Evolutionary conservation across 495 filamentous ascomycete genomes (phyloP).

Genomic region (Penicillium fimorum): DNA sequence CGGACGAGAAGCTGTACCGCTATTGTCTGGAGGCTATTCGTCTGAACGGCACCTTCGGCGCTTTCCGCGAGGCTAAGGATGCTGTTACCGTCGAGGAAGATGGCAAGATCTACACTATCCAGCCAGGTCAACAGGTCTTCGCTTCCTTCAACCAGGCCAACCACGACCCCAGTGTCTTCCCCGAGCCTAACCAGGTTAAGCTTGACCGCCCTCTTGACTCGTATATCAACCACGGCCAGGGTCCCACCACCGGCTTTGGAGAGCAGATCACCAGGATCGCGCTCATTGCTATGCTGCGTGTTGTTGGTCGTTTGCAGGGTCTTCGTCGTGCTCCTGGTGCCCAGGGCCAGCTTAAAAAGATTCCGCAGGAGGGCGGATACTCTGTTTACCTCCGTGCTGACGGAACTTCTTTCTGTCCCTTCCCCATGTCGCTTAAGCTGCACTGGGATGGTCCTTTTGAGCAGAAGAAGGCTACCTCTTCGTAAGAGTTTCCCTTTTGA

Average conservation of each 20-base stretch:
- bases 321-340: slow-evolving; percentile 67
- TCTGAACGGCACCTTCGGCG: slow-evolving; percentile 59
- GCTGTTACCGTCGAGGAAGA: slow-evolving; percentile 50
- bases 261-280: slow-evolving; percentile 60
- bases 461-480: background rate
- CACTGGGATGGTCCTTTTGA: slow-evolving; percentile 31
- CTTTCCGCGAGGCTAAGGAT: slow-evolving; percentile 50
- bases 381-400: slow-evolving; percentile 74
- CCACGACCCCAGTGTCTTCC: slow-evolving; percentile 62
- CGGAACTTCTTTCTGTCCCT: slow-evolving; percentile 66
- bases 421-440: slow-evolving; percentile 57
- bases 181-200: slow-evolving; percentile 63
- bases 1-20: slow-evolving; percentile 50
- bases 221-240: slow-evolving; percentile 67
- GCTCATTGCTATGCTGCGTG: slow-evolving; percentile 62
- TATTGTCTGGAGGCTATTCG: slow-evolving; percentile 57
- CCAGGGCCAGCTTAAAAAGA: slow-evolving; percentile 72
- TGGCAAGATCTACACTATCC: slow-evolving; percentile 49
- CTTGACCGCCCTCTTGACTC: slow-evolving; percentile 64
- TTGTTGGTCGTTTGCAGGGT: slow-evolving; percentile 54
- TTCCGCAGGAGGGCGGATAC: slow-evolving; percentile 57
- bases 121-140: slow-evolving; percentile 54
- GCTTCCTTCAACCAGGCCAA: slow-evolving; percentile 46
- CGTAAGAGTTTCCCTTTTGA: background rate
- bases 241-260: slow-evolving; percentile 62